Evolutionary conservation across 176 grass and related monocot species (phyloP).

Genomic region (Tillandsia fasciculata): DNA sequence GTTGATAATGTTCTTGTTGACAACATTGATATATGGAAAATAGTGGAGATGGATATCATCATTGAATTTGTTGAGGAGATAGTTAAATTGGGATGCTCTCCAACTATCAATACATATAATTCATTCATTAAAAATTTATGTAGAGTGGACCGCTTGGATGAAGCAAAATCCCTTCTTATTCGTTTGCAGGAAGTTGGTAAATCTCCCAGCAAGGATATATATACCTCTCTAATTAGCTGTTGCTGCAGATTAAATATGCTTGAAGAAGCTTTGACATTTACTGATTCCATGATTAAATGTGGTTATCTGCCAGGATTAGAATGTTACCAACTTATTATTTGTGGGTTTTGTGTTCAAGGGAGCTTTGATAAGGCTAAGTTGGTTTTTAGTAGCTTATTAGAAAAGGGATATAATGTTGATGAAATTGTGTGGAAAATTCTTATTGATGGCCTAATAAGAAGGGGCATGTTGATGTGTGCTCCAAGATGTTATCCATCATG

Average conservation of each 20-base stretch:
- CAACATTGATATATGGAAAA: constrained; percentile 42
- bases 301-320: constrained; percentile 57
- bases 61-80: constrained; percentile 41
- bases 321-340: constrained; percentile 63
- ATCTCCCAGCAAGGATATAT: constrained; percentile 51
- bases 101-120: constrained; percentile 31
- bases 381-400: constrained; percentile 52
- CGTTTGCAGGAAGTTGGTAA: constrained; percentile 38
- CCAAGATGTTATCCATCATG: constrained; percentile 48
- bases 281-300: constrained; percentile 55
- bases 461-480: constrained; percentile 40
- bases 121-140: constrained; percentile 52
- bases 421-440: constrained; percentile 88
- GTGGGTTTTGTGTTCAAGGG: constrained; percentile 56
- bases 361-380: constrained; percentile 44
- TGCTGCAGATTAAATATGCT: constrained; percentile 53
- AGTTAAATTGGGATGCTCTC: constrained; percentile 33
- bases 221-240: constrained; percentile 57
- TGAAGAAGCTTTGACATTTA: constrained; percentile 56
- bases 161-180: constrained; percentile 49
- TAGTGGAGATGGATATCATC: constrained; percentile 35
- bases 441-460: constrained; percentile 55
- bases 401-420: constrained; percentile 61
- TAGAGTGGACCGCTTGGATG: constrained; percentile 56
- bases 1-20: constrained; percentile 18